Base-by-base conservation (phyloP, 257 asterid species). In the Mentha longifolia region DNA sequence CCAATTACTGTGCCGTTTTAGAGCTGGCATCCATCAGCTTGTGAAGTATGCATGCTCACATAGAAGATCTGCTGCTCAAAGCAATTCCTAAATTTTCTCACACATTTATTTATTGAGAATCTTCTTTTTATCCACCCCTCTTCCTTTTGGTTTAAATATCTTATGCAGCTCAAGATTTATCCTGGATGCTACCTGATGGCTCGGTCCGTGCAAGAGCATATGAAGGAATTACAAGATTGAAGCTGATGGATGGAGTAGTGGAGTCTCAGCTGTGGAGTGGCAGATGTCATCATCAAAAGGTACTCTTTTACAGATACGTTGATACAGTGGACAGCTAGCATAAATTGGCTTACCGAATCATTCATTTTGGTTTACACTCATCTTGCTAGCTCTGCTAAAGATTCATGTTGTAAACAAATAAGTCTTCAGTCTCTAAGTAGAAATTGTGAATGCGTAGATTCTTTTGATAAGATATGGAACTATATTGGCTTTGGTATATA, bases 11-110 rank as follows among this genome's bases (percentile, higher is more conserved):
- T 70, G 63, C 59, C 41, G 67, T 61, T 58, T 43, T 62, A 35
- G 74, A 57, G 61, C 67, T 81, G 78, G 77, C 42, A 37, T 71
- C 75, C 49, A 17, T 63, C 43, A 19, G 54, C 51, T 52, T 35
- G 69, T 39, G 71, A 15, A 55, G 74, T 58, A 68, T 74, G 67
- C 76, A 41, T 67, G 43, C 35, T 56, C 39, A 9, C 14, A 65
- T 56, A 52, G 50, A 58, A 68, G 73, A 20, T 61, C 22, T 28
- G 49, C 17, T n/a, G 54, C 20, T 12, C 15, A 42, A 33, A 61
- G 25, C 19, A n/a, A 55, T 42, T 45, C 58, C 51, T 77, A 12
- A n/a, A 9, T 15, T 61, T 76, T 66, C 33, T 70, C 31, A 42
- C 19, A 1, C 45, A 52, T 63, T 71, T 42, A 19, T 30, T 66